A percentile compares a stretch with the other conserved stretches of the same genome.
phyloP scores from a whole-genome alignment of 108 stramenopile genomes.

The Cyclotella cryptica region DNA sequence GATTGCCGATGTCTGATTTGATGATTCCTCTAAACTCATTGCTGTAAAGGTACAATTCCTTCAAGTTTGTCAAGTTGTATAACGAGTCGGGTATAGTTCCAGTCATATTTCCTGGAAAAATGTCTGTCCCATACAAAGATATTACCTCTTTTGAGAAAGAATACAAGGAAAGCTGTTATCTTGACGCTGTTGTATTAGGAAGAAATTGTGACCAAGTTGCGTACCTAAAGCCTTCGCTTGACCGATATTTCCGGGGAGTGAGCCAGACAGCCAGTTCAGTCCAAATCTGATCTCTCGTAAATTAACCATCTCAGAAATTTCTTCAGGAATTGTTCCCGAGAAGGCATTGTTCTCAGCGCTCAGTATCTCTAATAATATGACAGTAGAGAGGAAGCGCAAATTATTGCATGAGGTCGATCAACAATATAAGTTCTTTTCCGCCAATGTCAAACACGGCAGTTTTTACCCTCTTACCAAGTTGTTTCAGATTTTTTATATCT shows the following conservation, averaged over 20 bases:
- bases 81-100: constrained; percentile 5
- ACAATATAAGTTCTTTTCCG: background rate
- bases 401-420: background rate
- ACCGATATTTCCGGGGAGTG: constrained; percentile 1
- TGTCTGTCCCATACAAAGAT: too few relatives aligned
- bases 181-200: too few relatives aligned
- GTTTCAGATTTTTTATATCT: constrained; percentile 1
- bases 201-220: too few relatives aligned
- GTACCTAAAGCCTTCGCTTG: constrained; percentile 5
- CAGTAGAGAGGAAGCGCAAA: background rate
- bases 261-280: background rate
- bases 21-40: constrained; percentile 5
- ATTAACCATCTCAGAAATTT: background rate
- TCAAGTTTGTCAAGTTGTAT: background rate
- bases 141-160: too few relatives aligned
- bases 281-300: background rate
- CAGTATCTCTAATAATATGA: constrained; percentile 5
- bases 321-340: background rate
- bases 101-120: background rate
- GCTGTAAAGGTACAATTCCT: background rate
- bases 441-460: too few relatives aligned
- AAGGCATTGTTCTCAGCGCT: background rate
- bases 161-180: too few relatives aligned
- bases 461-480: background rate
- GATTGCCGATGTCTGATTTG: background rate